Base-by-base conservation (phyloP, 1,284 basidiomycete genomes). In the Kalmanozyma brasiliensis region DNA sequence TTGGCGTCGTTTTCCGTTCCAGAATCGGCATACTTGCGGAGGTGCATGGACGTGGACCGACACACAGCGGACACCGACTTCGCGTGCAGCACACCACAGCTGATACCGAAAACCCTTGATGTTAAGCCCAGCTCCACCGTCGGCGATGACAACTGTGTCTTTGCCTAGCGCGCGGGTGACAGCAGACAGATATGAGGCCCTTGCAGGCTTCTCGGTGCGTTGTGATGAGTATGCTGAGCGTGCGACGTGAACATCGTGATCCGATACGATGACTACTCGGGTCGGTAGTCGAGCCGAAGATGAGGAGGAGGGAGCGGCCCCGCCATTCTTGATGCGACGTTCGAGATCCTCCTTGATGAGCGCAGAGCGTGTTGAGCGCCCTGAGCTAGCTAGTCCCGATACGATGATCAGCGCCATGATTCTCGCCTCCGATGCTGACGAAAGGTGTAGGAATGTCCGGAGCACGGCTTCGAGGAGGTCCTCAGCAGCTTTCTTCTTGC, bases 101-200 rank as follows among this genome's bases (percentile, higher is more conserved):
- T 98, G 95, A 83, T 98, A 98, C 34, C 95, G 88, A 79, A 94
- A 97, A 0, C 84, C 86, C 82, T 98, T 98, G 86, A 98, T 98
- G 83, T 98, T 97, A 79, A 97, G 95, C 70, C 92, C 87, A 8
- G 90, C 89, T 75, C 80, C 80, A 0, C 80, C 80, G 45, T 98
- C 95, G 55, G 94, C 87, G 67, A 98, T 91, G 47, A 95, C 87
- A 73, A 97, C 88, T 0, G 88, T 90, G 71, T 91, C 89, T 30
- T 84, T 83, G 20, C 86, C 86, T 68, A 98, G 86, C 24, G 88
- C 86, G 16, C 95, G 87, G 69, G 90, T 92, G 43, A 94, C 86
- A 0, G 91, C 89, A 0, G 93, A 89, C 80, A 96, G 92, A n/a
- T 96, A 86, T 4, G 91, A 87, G 1, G 88, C 92, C 40, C 95